Evolutionary conservation across 2,329 filamentous ascomycete genomes (phyloP).

Genomic region (Xylariales sp.): DNA sequence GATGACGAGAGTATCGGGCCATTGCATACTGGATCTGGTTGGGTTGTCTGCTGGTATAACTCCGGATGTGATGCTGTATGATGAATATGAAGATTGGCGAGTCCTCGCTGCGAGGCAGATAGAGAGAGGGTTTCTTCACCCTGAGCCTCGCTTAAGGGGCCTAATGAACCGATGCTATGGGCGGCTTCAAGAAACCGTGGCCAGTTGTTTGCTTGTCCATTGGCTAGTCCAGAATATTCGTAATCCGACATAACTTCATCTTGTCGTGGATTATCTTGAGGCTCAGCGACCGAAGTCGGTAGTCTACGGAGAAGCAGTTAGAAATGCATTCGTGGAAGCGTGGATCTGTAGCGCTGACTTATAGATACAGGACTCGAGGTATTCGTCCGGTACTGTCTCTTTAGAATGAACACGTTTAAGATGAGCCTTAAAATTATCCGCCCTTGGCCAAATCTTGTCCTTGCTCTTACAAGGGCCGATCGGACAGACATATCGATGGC

Average conservation of each 20-base stretch:
- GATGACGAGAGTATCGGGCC: slow-evolving; percentile 16
- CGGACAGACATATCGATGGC: slow-evolving; percentile 70
- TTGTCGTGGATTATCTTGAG: slow-evolving; percentile 24
- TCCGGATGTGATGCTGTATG: slow-evolving; percentile 2
- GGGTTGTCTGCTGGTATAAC: slow-evolving; percentile 13
- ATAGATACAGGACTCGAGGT: slow-evolving; percentile 52
- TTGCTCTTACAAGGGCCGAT: slow-evolving; percentile 66
- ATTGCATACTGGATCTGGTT: slow-evolving; percentile 2
- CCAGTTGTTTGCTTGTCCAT: slow-evolving; percentile 29
- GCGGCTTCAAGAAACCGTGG: slow-evolving; percentile 1
- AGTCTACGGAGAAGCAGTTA: slow-evolving; percentile 34
- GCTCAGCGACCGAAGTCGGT: slow-evolving; percentile 6
- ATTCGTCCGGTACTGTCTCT: slow-evolving; percentile 52
- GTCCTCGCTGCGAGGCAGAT: slow-evolving; percentile 6
- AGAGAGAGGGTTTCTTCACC: slow-evolving; percentile 17
- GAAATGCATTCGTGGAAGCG: slow-evolving; percentile 18
- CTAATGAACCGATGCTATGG: slow-evolving; percentile 10
- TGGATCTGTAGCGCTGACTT: slow-evolving; percentile 41
- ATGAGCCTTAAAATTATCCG: slow-evolving; percentile 89
- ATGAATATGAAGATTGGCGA: slow-evolving; percentile 12
- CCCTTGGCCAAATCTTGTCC: slow-evolving; percentile 79
- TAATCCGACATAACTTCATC: slow-evolving; percentile 24
- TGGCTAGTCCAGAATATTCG: slow-evolving; percentile 27
- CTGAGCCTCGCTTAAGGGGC: slow-evolving; percentile 11
- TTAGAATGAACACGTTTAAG: slow-evolving; percentile 73